Evolutionary conservation across 2,329 filamentous ascomycete genomes (phyloP), one percentile per base, ranked within the genome.

Genomic region (Nannizziopsis arthrosporioides): DNA sequence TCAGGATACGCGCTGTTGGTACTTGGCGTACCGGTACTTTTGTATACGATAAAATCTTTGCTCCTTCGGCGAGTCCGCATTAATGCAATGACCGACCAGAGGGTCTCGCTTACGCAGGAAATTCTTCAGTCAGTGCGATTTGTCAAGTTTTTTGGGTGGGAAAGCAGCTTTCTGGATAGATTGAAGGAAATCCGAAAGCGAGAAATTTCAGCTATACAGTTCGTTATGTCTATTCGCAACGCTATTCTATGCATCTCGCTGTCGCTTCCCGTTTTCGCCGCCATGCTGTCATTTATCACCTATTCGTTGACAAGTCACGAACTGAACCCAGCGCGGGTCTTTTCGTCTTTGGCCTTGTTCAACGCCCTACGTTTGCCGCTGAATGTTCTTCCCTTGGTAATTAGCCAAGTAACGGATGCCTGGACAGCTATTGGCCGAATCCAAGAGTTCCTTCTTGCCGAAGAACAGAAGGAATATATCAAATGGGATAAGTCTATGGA

Each of bases 61-160:
- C 86, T 95, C 65, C 69, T 69, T 12, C 80, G 87, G 45, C 79
- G 92, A 59, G 79, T 78, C 57, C 73, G 66, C 27, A 95, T 96
- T 71, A 96, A 95, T 73, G 89, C 88, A 59, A 78, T 95, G 51
- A 96, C 90, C 1, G 90, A 96, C 62, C 85, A 93, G 67, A 80
- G 90, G 53, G 89, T 96, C 6, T 84, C 84, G 45, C 71, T 96
- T 31, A 95, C 88, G 0, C 89, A 95, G 61, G 90, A 96, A 62
- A 94, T 96, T 44, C 61, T 96, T 11, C 83, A 88, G 56, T 85
- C 87, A 0, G 89, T 95, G 18, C 79, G 89, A 19, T 95, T 96
- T 60, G 90, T 96, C 67, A 96, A 96, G 64, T 95, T 80, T 64
- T 96, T 95, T 61, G 89, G 88, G 6, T 96, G 90, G 90, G 90